These are phyloP conservation scores for Pseudogymnoascus sp. DNA, from an alignment of 2,329 filamentous ascomycete genomes.

Conservation along the genomic window DNA sequence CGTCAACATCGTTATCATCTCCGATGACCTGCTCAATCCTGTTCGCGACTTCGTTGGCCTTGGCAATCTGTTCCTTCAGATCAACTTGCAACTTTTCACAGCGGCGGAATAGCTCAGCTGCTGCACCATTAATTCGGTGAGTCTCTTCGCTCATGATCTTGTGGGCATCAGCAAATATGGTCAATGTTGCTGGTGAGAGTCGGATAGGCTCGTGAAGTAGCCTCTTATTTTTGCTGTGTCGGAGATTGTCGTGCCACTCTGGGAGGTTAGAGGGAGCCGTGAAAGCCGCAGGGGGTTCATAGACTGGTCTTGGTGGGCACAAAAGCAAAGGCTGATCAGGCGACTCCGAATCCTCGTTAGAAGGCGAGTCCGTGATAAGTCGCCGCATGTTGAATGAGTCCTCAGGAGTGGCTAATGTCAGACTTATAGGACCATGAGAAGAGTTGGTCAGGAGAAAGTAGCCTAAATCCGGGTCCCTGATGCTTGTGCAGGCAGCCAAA, in stretches of 20 bases:
- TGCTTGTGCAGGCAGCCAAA: constrained; percentile 47
- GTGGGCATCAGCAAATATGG: constrained; percentile 67
- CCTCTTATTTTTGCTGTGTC: constrained; percentile 54
- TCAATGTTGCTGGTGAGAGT: constrained; percentile 63
- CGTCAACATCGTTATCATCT: constrained; percentile 46
- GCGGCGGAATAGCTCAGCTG: constrained; percentile 65
- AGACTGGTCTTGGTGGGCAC: constrained; percentile 60
- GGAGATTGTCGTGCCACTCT: constrained; percentile 48
- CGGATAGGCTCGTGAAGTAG: constrained; percentile 61
- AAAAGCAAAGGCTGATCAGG: constrained; percentile 46
- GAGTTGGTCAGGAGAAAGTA: constrained; percentile 58
- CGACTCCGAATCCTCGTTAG: constrained; percentile 37
- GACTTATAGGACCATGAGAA: constrained; percentile 49
- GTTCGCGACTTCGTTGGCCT: constrained; percentile 58
- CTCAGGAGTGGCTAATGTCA: constrained; percentile 56
- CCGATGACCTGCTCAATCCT: constrained; percentile 62
- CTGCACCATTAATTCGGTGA: constrained; percentile 59
- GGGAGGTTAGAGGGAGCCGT: constrained; percentile 52
- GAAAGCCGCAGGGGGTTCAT: constrained; percentile 57
- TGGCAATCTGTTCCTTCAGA: constrained; percentile 59
- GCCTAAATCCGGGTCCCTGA: constrained; percentile 57
- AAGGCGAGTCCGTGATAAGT: constrained; percentile 39
- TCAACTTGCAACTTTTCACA: constrained; percentile 64
- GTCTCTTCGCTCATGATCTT: constrained; percentile 66
- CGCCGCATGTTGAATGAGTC: constrained; percentile 42